Conservation (phyloP, 805 yeast species). For the Yarrowia sp. region DNA sequence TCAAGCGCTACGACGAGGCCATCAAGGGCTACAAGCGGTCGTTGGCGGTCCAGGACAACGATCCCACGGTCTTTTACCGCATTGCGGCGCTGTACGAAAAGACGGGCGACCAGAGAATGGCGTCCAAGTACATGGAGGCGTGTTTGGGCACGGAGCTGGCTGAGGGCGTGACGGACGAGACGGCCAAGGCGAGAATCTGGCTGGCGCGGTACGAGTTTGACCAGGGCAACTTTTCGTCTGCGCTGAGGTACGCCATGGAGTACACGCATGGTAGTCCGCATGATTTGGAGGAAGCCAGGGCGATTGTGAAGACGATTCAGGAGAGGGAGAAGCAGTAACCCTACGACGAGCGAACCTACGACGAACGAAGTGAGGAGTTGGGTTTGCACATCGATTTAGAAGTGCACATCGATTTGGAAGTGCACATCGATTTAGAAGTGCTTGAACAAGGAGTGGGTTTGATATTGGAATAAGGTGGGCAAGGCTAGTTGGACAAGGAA, state of each 20-base stretch:
- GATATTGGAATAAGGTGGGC: no score
- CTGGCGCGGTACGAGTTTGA: conserved; percentile 66
- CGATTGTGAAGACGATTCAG: conserved; percentile 66
- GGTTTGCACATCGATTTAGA: no score
- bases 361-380: no score
- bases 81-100: conserved; percentile 67
- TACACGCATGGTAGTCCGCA: conserved; percentile 72
- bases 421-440: no score
- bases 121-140: conserved; percentile 61
- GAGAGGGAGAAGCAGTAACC: no score
- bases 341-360: no score
- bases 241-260: conserved; percentile 70
- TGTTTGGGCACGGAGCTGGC: conserved; percentile 60
- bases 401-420: no score
- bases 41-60: conserved; percentile 54
- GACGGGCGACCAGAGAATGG: conserved; percentile 50
- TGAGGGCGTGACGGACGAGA: conserved; percentile 69
- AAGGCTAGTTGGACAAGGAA: no score
- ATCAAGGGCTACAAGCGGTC: conserved; percentile 82
- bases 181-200: conserved; percentile 82
- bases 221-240: conserved; percentile 57
- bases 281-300: conserved; percentile 85
- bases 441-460: no score
- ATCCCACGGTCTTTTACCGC: conserved; percentile 56
- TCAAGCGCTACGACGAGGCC: conserved; percentile 68